Percentiles rank a stretch among this genome's conserved stretches.
phyloP scores from a whole-genome alignment of 106 monocot species.

The Iris macrosiphon region DNA sequence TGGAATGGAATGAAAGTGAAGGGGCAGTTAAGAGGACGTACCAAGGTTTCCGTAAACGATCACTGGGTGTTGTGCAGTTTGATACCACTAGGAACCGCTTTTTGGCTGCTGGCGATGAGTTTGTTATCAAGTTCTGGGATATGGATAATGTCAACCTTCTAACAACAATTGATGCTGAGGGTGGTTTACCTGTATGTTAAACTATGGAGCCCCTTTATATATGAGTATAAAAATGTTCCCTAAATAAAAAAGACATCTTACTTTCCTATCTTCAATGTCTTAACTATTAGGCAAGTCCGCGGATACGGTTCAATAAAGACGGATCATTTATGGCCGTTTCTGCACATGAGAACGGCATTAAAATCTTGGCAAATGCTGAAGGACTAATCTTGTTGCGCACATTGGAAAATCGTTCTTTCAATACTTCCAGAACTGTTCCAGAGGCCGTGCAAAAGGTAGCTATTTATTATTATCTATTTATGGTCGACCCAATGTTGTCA shows the following conservation, averaged over 20 bases:
- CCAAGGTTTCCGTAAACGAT: conserved; percentile 59
- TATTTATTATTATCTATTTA: neutral
- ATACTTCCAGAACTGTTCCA: conserved; percentile 31
- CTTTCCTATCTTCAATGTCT: neutral
- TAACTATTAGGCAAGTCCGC: conserved; percentile 40
- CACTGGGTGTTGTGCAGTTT: conserved; percentile 66
- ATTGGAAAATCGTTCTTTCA: conserved; percentile 43
- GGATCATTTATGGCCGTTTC: conserved; percentile 66
- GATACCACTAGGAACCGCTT: conserved; percentile 61
- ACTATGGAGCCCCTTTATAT: neutral
- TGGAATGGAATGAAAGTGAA: conserved; percentile 88
- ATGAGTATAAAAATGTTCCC: neutral
- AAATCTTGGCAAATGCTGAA: conserved; percentile 77
- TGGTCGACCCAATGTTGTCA: neutral
- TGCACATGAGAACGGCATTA: conserved; percentile 61
- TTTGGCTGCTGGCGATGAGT: conserved; percentile 82
- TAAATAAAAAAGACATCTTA: too few species aligned
- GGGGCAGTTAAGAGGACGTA: conserved; percentile 66
- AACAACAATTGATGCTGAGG: conserved; percentile 67
- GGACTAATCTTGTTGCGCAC: conserved; percentile 41
- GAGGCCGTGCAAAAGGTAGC: conserved; percentile 12
- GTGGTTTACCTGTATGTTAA: conserved; percentile 36
- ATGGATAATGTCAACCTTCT: conserved; percentile 65
- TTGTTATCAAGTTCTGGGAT: conserved; percentile 73
- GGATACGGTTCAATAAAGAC: conserved; percentile 69